Evolutionary conservation across 306 rosid genomes (phyloP).

Genomic region (Astragalus glycyphyllos): DNA sequence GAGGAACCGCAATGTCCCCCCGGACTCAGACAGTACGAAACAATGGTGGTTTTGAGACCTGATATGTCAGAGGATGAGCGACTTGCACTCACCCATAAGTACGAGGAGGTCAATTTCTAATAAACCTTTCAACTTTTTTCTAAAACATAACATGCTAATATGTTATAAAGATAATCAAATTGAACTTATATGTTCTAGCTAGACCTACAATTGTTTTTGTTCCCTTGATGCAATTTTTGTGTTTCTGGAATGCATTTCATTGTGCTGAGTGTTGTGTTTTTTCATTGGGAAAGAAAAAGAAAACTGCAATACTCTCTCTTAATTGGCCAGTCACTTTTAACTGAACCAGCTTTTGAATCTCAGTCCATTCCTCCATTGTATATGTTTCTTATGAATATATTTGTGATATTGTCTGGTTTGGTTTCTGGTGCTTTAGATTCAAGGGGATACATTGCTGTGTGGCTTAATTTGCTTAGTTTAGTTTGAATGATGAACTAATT

Average conservation of each 20-base stretch:
- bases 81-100: slow-evolving; percentile 43
- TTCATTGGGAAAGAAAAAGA: no score
- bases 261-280: no score
- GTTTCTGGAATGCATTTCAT: no score
- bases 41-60: slow-evolving; percentile 41
- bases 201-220: background rate
- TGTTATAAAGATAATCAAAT: background rate
- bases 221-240: no score
- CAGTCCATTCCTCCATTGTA: no score
- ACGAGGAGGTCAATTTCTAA: slow-evolving; percentile 42
- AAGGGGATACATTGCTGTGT: background rate
- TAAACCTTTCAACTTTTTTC: background rate
- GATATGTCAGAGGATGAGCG: slow-evolving; percentile 47
- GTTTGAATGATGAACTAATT: background rate
- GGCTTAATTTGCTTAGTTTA: no score
- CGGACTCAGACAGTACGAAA: slow-evolving; percentile 44
- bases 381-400: no score
- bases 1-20: slow-evolving; percentile 67
- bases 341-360: no score
- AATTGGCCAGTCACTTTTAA: no score
- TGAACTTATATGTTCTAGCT: background rate
- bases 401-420: no score
- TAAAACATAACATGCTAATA: background rate
- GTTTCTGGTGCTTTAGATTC: no score
- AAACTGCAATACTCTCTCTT: no score